Percentiles rank a stretch among this genome's conserved stretches.
Evolutionary conservation across 2,329 filamentous ascomycete species (phyloP).

Genomic region (Cyanodermella asteris): DNA sequence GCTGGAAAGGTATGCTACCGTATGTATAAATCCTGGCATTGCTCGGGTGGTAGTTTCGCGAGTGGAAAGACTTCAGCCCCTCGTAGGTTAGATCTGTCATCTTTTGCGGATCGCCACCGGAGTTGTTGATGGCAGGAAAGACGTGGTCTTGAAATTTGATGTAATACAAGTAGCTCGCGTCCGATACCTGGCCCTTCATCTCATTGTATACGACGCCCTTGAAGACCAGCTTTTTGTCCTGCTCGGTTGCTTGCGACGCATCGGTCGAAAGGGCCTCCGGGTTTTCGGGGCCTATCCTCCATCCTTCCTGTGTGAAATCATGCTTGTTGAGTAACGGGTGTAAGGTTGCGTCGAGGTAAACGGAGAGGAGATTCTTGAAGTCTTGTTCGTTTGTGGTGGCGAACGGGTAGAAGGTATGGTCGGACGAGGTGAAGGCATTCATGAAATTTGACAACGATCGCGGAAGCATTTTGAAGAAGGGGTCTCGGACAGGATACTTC

Average conservation of each 20-base stretch:
- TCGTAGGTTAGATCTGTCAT: constrained; percentile 90
- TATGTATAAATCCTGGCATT: constrained; percentile 95
- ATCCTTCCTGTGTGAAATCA: constrained; percentile 92
- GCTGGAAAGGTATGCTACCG: constrained; percentile 66
- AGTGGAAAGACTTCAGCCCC: constrained; percentile 71
- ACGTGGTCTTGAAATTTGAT: constrained; percentile 89
- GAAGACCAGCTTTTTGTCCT: constrained; percentile 59
- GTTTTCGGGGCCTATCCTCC: constrained; percentile 87
- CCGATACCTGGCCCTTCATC: constrained; percentile 99
- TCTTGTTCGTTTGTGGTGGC: constrained; percentile 91
- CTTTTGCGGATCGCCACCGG: constrained; percentile 83
- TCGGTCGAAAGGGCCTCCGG: constrained; percentile 34
- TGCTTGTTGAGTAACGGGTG: constrained; percentile 73
- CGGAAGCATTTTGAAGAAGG: constrained; percentile 99
- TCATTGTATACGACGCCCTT: constrained; percentile 98
- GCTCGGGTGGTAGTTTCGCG: constrained; percentile 87
- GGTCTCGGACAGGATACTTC: constrained; percentile 95
- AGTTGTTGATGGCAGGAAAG: constrained; percentile 87
- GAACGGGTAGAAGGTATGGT: constrained; percentile 95
- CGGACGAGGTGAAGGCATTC: constrained; percentile 93
- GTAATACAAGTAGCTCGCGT: constrained; percentile 89
- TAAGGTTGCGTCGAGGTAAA: constrained; percentile 87
- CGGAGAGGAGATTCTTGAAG: constrained; percentile 86
- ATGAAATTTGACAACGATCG: constrained; percentile 98
- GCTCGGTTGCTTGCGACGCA: constrained; percentile 22